Conservation (phyloP, 2,329 filamentous ascomycete genomes). For the Exophiala bonariae region DNA sequence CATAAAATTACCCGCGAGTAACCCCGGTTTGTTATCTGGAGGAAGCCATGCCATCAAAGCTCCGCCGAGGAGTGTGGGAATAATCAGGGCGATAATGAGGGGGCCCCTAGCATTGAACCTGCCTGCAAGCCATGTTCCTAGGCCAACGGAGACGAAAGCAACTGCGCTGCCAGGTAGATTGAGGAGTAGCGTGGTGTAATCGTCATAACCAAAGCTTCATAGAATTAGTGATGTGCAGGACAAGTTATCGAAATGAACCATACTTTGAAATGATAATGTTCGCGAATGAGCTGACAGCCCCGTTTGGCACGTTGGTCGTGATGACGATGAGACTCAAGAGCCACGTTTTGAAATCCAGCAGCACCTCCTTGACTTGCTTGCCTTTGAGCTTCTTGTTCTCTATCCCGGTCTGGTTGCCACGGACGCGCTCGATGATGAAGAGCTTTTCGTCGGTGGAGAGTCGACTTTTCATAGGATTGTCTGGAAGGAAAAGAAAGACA, state of each 20-base stretch:
- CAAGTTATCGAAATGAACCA: no score
- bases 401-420: conserved; percentile 51
- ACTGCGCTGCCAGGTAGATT: conserved; percentile 46
- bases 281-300: conserved; percentile 44
- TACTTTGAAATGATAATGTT: conserved; percentile 41
- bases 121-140: conserved; percentile 41
- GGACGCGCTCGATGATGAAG: conserved; percentile 41
- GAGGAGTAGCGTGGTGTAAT: conserved; percentile 44
- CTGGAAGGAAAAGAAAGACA: conserved; percentile 41
- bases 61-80: conserved; percentile 49
- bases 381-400: conserved; percentile 53
- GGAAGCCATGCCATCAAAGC: conserved; percentile 37
- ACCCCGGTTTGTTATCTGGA: conserved; percentile 39
- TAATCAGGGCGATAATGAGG: conserved; percentile 44
- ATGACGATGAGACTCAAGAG: conserved; percentile 37
- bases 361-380: conserved; percentile 46
- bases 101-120: conserved; percentile 41
- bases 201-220: conserved; percentile 43
- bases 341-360: conserved; percentile 45
- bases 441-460: conserved; percentile 40
- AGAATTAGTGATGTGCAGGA: no score
- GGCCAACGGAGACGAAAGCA: conserved; percentile 42
- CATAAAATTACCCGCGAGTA: conserved; percentile 45
- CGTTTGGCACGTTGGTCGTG: conserved; percentile 41
- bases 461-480: conserved; percentile 42